phyloP scores from a whole-genome alignment of 2,329 filamentous ascomycete genomes.

The Penicillium sclerotigenum region DNA sequence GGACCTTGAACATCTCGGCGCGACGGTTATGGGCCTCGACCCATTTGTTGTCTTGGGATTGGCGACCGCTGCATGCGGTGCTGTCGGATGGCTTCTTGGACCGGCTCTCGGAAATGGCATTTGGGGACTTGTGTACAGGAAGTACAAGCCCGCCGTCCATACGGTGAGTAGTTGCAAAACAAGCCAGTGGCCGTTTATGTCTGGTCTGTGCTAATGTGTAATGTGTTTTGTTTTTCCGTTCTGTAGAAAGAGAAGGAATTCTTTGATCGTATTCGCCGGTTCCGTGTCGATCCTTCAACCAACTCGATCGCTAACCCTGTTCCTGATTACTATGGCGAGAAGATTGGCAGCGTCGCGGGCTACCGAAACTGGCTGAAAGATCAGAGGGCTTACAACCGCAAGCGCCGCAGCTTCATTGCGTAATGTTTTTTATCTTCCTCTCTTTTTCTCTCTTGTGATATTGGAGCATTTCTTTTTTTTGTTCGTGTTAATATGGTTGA shows the following conservation, averaged over 20 bases:
- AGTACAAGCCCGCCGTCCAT: conserved; percentile 69
- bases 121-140: conserved; percentile 73
- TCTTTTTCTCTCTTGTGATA: not conserved
- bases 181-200: not conserved
- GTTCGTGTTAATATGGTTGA: conserved; percentile 19
- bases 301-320: conserved; percentile 91
- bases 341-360: conserved; percentile 87
- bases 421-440: conserved; percentile 14
- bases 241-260: conserved; percentile 86
- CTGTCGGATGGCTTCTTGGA: conserved; percentile 83
- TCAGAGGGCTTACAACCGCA: conserved; percentile 94
- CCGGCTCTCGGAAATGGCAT: conserved; percentile 75
- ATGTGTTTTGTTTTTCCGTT: not conserved
- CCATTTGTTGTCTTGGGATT: conserved; percentile 82
- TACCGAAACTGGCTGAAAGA: conserved; percentile 97
- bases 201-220: not conserved
- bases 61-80: conserved; percentile 71
- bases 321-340: conserved; percentile 97
- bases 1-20: conserved; percentile 64
- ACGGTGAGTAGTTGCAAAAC: conserved; percentile 49
- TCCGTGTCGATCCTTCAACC: conserved; percentile 84
- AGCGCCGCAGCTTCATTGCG: conserved; percentile 55
- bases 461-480: conserved; percentile 2
- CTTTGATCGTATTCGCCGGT: conserved; percentile 84
- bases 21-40: conserved; percentile 75